These are phyloP conservation scores for Rhynchospora tenuis DNA, from an alignment of 176 grass and related monocot genomes.

Conservation along the genomic window DNA sequence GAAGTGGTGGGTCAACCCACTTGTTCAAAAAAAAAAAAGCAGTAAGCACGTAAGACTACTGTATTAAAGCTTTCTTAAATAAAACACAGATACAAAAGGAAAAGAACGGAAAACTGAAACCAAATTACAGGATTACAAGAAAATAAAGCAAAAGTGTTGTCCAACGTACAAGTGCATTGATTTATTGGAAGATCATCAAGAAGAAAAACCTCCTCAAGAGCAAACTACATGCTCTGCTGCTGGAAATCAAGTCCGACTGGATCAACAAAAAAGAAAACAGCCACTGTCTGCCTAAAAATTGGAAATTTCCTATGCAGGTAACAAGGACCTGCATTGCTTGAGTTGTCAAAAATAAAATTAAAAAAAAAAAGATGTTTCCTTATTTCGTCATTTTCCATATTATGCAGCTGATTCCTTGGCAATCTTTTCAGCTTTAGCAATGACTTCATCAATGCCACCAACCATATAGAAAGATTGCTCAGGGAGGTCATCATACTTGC, in stretches of 20 bases:
- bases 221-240: constrained; percentile 44
- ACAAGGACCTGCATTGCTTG: constrained; percentile 40
- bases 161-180: neutral
- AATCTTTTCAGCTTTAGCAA: constrained; percentile 88
- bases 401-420: constrained; percentile 64
- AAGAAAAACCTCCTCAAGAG: constrained; percentile 23
- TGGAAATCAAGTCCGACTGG: constrained; percentile 29
- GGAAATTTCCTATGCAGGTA: constrained; percentile 19
- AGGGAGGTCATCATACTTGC: constrained; percentile 76
- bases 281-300: constrained; percentile 45
- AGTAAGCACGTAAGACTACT: neutral
- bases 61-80: neutral
- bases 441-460: constrained; percentile 88
- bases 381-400: constrained; percentile 20
- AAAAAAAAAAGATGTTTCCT: constrained; percentile 8
- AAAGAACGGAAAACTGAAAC: neutral
- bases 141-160: constrained; percentile 14
- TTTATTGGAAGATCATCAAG: constrained; percentile 23
- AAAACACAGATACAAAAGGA: too few species aligned
- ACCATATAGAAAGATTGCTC: constrained; percentile 98
- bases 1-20: too few species aligned
- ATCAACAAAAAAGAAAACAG: constrained; percentile 37
- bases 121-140: constrained; percentile 5
- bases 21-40: too few species aligned
- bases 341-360: constrained; percentile 25